Percentiles rank a stretch among this genome's conserved stretches.
phyloP scores from a whole-genome alignment of 2,329 filamentous ascomycete genomes.

The Fusarium citri region DNA sequence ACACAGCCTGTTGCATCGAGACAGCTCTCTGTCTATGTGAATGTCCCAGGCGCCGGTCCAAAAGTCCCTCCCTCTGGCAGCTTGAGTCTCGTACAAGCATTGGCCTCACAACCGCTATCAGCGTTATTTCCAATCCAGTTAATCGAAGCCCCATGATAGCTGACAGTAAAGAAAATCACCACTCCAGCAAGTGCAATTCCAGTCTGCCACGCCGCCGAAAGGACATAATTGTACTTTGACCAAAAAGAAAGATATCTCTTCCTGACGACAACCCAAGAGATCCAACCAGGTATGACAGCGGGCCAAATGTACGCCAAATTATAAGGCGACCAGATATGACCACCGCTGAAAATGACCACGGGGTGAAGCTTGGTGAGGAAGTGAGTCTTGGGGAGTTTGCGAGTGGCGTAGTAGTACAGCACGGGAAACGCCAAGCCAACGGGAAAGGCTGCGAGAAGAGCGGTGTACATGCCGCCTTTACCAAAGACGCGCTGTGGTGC shows the following conservation, averaged over 20 bases:
- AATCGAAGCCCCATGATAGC: constrained; percentile 52
- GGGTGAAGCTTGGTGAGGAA: constrained; percentile 57
- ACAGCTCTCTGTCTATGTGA: not conserved
- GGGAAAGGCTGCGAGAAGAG: constrained; percentile 55
- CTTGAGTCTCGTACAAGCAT: constrained; percentile 37
- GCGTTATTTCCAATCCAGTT: constrained; percentile 60
- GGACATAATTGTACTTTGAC: constrained; percentile 63
- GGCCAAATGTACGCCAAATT: constrained; percentile 61
- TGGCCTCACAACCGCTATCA: constrained; percentile 45
- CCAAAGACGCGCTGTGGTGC: constrained; percentile 54
- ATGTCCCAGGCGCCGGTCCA: constrained; percentile 41
- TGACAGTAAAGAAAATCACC: constrained; percentile 63
- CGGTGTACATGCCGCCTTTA: constrained; percentile 51
- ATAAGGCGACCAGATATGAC: constrained; percentile 57
- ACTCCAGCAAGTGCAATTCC: constrained; percentile 60
- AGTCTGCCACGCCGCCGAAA: constrained; percentile 59
- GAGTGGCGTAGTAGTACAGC: constrained; percentile 53
- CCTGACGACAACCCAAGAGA: constrained; percentile 61
- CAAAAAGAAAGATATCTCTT: constrained; percentile 59
- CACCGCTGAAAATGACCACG: constrained; percentile 58
- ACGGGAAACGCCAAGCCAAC: constrained; percentile 53
- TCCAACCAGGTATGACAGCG: constrained; percentile 58
- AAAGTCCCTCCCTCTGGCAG: constrained; percentile 48
- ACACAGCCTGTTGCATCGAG: not conserved
- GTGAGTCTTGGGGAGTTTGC: constrained; percentile 48